Evolutionary conservation across 352 stramenopile species (phyloP), one percentile per base, ranked within the genome.

Genomic region (Pythium sp.): DNA sequence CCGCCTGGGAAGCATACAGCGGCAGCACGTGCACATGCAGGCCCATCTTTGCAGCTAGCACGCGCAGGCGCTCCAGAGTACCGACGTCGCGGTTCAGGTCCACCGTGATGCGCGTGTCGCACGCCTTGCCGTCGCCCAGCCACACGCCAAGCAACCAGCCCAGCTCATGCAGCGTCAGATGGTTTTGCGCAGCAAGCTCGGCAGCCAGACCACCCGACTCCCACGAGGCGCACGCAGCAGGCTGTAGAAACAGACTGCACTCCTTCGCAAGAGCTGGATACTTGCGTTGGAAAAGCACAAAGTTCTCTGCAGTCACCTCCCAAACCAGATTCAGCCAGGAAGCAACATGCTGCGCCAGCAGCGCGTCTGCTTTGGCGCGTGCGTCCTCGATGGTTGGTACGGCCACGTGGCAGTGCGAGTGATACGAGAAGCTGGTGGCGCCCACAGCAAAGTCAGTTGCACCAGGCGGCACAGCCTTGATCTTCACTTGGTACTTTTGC

Each of bases 221-320:
- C 55, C 55, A 60, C 28, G 55, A 60, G 55, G 18, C 30, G 18
- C 55, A 60, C 30, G 55, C 55, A 60, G 55, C 55, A 46, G 55
- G 55, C 55, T 60, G 55, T 20, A 60, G 30, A 43, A 60, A 60
- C 55, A 60, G 15, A 30, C 55, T 60, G 55, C 55, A 60, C 55
- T 60, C 55, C 55, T 60, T 43, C 55, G 55, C 55, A 60, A 60
- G 55, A 60, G 55, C 55, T 43, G 55, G 55, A 46, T 60, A 60
- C 30, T 60, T 60, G 30, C 55, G 55, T 43, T 60, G 55, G 55
- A 60, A 60, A 30, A 60, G 30, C 55, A 60, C 55, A 60, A 60
- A 60, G 55, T 60, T 60, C 55, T 60, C 30, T 28, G 55, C 55
- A 60, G 55, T 60, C 30, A 60, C 55, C 55, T 60, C 55, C 55